These are phyloP conservation scores for Apophysomyces ossiformis DNA, from an alignment of 371 early-diverging fungal species.

Conservation along the genomic window DNA sequence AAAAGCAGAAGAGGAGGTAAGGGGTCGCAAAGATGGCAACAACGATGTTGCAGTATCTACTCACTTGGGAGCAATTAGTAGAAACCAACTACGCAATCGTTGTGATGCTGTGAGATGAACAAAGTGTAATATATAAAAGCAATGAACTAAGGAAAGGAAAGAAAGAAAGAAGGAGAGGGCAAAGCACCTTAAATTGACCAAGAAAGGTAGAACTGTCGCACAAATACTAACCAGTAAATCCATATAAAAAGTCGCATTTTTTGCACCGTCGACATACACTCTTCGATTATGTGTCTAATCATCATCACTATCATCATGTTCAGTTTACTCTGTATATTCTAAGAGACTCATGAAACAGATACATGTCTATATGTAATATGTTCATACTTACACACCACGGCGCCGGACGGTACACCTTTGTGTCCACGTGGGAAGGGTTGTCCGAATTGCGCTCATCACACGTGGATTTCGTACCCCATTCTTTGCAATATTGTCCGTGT, in stretches of 20 bases:
- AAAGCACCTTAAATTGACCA: slow-evolving; percentile 4
- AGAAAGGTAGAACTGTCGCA: background rate
- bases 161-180: background rate
- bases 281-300: no score
- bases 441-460: no score
- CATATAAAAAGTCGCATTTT: background rate
- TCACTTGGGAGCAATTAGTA: slow-evolving; percentile 11
- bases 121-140: background rate
- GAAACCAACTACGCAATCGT: slow-evolving; percentile 5
- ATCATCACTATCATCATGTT: no score
- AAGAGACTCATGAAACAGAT: no score
- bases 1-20: background rate
- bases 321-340: no score
- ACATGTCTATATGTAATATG: no score
- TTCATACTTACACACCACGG: no score
- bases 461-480: no score
- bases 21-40: slow-evolving; percentile 4
- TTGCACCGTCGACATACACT: background rate
- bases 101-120: background rate
- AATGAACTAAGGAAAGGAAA: background rate
- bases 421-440: no score
- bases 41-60: slow-evolving; percentile 4
- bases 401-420: no score
- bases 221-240: slow-evolving; percentile 1
- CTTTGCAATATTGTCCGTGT: no score